Percentiles rank a stretch among this genome's conserved stretches.
Evolutionary conservation across 2,329 filamentous ascomycete genomes (phyloP).

Genomic region (Exserohilum rostratum): DNA sequence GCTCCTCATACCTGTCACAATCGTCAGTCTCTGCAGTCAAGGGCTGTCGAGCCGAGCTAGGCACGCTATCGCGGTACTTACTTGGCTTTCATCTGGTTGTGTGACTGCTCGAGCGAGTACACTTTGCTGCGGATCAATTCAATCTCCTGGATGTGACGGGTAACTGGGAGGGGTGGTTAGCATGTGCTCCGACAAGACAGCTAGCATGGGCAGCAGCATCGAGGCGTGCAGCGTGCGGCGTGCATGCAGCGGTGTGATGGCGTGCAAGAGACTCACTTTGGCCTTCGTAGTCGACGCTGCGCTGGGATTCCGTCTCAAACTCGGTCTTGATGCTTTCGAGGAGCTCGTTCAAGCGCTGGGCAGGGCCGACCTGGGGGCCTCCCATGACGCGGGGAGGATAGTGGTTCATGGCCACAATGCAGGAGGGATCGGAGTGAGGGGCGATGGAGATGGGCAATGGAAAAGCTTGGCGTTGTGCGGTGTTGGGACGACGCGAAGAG

Average conservation of each 20-base stretch:
- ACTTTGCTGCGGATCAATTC: conserved; percentile 93
- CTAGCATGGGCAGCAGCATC: neutral
- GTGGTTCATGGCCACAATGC: conserved; percentile 61
- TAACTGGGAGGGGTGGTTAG: conserved; percentile 53
- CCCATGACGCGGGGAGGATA: conserved; percentile 89
- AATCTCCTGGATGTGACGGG: conserved; percentile 91
- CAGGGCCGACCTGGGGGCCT: conserved; percentile 60
- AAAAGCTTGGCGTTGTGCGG: conserved; percentile 9
- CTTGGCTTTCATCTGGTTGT: conserved; percentile 90
- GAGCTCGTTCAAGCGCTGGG: conserved; percentile 84
- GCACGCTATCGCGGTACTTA: conserved; percentile 55
- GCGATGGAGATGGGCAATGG: neutral
- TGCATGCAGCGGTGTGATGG: neutral
- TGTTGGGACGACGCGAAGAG: conserved; percentile 14
- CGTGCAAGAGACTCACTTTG: conserved; percentile 73
- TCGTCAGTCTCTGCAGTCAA: conserved; percentile 16
- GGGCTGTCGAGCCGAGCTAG: too few species aligned
- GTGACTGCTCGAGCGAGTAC: conserved; percentile 87
- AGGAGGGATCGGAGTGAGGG: neutral
- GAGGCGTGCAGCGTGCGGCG: too few species aligned
- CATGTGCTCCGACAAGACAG: neutral
- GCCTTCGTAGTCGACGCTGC: conserved; percentile 87
- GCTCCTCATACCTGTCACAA: conserved; percentile 83
- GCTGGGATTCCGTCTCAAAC: conserved; percentile 83
- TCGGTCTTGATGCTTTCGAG: conserved; percentile 89